Evolutionary conservation across 2,329 filamentous ascomycete species (phyloP).

Genomic region (Talaromyces sp.): DNA sequence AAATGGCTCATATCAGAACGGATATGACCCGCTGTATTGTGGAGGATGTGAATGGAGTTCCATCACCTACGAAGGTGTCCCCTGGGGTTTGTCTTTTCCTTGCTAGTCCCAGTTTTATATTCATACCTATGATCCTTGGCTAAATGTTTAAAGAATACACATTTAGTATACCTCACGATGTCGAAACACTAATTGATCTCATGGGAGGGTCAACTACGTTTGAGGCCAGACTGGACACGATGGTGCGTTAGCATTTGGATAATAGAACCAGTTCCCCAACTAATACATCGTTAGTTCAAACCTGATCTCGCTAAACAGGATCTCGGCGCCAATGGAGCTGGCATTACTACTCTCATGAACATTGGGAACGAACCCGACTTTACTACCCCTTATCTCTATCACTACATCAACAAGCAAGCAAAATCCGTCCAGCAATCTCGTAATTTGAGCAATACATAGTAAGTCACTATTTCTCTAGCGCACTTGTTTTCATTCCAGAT

Average conservation of each 20-base stretch:
- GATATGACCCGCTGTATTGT: constrained; percentile 49
- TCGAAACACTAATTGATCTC: constrained; percentile 50
- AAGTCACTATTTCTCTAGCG: background rate
- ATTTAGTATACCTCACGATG: constrained; percentile 63
- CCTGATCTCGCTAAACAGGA: constrained; percentile 26
- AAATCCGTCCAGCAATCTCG: constrained; percentile 58
- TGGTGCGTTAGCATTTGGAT: constrained; percentile 28
- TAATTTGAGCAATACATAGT: constrained; percentile 52
- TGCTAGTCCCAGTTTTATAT: background rate
- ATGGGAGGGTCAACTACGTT: constrained; percentile 53
- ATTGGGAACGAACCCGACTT: constrained; percentile 60
- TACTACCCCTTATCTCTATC: constrained; percentile 63
- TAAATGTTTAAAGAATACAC: constrained; percentile 46
- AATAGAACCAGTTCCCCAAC: background rate
- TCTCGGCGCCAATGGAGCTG: constrained; percentile 29
- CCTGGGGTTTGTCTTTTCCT: constrained; percentile 44
- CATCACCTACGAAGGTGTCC: constrained; percentile 56
- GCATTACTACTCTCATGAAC: constrained; percentile 55
- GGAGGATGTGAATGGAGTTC: constrained; percentile 63
- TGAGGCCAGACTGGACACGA: constrained; percentile 53
- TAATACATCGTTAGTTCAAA: constrained; percentile 37
- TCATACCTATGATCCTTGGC: background rate
- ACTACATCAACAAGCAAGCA: constrained; percentile 61
- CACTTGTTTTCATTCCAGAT: too few relatives aligned
- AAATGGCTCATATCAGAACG: constrained; percentile 43